Evolutionary conservation across 2,329 filamentous ascomycete genomes (phyloP).

Genomic region (Fusarium nygamai): DNA sequence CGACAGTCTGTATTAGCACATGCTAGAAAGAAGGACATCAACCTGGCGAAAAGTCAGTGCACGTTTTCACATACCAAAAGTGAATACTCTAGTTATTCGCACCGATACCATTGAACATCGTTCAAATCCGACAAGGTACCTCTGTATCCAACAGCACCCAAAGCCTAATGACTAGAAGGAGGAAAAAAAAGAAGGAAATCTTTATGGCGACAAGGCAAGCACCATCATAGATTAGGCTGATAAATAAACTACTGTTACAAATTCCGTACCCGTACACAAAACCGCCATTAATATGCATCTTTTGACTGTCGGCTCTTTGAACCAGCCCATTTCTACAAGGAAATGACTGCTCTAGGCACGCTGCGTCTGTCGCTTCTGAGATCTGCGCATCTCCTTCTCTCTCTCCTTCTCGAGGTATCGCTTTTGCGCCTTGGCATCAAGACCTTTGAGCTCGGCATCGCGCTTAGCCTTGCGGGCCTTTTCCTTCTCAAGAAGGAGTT

Average conservation of each 20-base stretch:
- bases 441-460: constrained; percentile 79
- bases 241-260: constrained; percentile 33
- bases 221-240: constrained; percentile 28
- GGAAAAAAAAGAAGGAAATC: neutral
- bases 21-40: neutral
- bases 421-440: constrained; percentile 86
- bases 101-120: neutral
- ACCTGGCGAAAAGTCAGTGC: neutral
- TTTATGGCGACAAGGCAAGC: neutral
- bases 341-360: constrained; percentile 52
- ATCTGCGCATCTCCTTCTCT: constrained; percentile 73
- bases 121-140: neutral
- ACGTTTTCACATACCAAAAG: neutral
- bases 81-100: neutral
- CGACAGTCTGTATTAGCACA: neutral
- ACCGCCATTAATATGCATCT: constrained; percentile 13
- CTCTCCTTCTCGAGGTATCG: constrained; percentile 85
- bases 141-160: neutral
- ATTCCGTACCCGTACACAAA: constrained; percentile 22
- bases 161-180: neutral
- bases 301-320: neutral
- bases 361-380: constrained; percentile 64
- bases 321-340: neutral
- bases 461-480: constrained; percentile 88
- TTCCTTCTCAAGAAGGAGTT: constrained; percentile 76